Conservation (phyloP, 163 green algal genomes). For the Coccomyxa subellipsoidea region DNA sequence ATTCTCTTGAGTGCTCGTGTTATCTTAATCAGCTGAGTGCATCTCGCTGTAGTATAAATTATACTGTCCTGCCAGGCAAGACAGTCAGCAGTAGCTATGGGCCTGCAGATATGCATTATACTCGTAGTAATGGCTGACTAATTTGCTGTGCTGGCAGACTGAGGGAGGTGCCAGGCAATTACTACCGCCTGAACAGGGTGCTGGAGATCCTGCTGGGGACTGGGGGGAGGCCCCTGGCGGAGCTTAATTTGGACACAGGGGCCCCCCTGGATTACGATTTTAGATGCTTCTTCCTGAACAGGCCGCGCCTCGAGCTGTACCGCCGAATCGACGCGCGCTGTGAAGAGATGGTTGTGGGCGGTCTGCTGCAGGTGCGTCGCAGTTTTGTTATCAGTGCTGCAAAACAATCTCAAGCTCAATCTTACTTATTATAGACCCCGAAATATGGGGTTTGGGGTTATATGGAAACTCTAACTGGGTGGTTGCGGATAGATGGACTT, state of each 20-base stretch:
- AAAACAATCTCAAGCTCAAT: background rate
- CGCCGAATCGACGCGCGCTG: conserved; percentile 73
- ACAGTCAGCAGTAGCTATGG: no score
- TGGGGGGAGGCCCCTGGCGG: conserved; percentile 28
- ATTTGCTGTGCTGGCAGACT: conserved; percentile 42
- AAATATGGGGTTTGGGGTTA: no score
- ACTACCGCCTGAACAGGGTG: conserved; percentile 83
- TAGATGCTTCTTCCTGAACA: conserved; percentile 83
- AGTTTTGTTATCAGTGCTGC: background rate
- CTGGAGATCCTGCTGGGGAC: conserved; percentile 78
- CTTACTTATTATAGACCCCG: no score
- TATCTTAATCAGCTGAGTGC: no score
- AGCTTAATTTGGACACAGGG: conserved; percentile 28
- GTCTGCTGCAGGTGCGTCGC: conserved; percentile 57
- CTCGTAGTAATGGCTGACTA: background rate
- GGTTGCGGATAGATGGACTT: no score
- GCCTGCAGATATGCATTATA: no score
- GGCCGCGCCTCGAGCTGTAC: conserved; percentile 74
- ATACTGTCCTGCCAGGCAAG: no score
- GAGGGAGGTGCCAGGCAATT: conserved; percentile 81
- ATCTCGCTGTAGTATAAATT: no score
- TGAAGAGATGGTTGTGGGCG: conserved; percentile 76
- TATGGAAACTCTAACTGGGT: no score
- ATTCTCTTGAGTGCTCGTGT: no score
- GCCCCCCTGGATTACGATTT: conserved; percentile 69